Evolutionary conservation across 768 basidiomycete genomes (phyloP), one percentile per base, ranked within the genome.

Genomic region (Boletus huronensis): DNA sequence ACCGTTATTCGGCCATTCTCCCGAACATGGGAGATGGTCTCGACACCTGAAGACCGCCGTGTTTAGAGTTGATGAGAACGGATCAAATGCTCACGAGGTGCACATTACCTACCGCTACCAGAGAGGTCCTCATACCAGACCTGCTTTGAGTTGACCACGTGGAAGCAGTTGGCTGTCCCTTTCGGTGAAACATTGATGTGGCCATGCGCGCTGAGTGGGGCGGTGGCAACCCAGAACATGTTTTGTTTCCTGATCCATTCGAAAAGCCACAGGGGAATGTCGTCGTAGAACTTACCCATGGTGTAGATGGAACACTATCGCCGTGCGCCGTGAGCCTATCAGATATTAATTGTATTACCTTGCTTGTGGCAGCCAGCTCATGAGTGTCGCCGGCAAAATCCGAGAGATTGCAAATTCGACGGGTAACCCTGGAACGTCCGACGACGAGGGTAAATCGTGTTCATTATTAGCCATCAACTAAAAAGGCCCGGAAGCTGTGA

Each of bases 111-210:
- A 84, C 86, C 86, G 56, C 83, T 83, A 7, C 87, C 87, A 6
- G 80, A 78, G 31, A 87, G 72, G 64, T 89, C 87, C 58, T 88
- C 83, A 61, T 89, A 90, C 85, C 85, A 89, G 7, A 85, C 84
- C 50, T 70, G 74, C 47, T 72, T 78, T 8, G 77, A 67, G 55
- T 82, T 73, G 21, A 79, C 74, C 44, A 88, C 65, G 58, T 83
- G 84, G 64, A 90, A 86, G 8, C 80, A 81, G 29, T 82, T 81
- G 51, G 77, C 72, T n/a, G 82, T 74, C 25, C 84, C 83, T 64
- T 90, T 88, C 1, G 87, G 85, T 1, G 85, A 87, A 2, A 89
- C 58, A 54, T 88, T 88, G 53, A 90, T 70, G 46, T 83, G 82
- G 0, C 84, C 86, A 1, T 80, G 75, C 0, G 63, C 64, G 9